Base-by-base conservation (phyloP, 1,284 basidiomycete genomes). In the Sanghuangporus sanghuang region DNA sequence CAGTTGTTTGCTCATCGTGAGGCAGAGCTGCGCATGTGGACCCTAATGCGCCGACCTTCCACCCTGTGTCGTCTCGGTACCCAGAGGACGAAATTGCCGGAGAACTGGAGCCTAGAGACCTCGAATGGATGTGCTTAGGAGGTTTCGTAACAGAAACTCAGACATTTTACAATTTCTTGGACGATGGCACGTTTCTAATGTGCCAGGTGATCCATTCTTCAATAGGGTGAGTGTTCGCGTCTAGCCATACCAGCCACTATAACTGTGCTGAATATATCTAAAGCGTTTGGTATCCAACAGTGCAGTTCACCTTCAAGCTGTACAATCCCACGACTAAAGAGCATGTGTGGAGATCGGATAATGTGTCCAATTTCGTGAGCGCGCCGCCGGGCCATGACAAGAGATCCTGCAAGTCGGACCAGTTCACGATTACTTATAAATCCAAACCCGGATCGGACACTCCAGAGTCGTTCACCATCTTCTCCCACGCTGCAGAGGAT, bases 91-190 rank as follows among this genome's bases (percentile, higher is more conserved):
- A 90, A 66, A 74, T 90, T 57, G 87, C 83, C 69, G 91, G 91
- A 27, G 84, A 86, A 68, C 85, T 95, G 61, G 83, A 84, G 68
- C 76, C 82, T 18, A 83, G 82, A 69, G 94, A 96, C 73, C 83
- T 85, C 48, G 87, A 92, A 71, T 98, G 95, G 95, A 75, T 85
- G 46, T 93, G 92, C 75, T 80, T 86, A 2, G 83, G 84, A 69
- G 94, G 95, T 0, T 97, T 98, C 74, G 84, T 87, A 52, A 92
- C 95, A 1, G 97, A 99, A 77, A 98, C 96, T 0, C 94, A 98
- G 74, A 83, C 77, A 0, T 99, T 90, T 79, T 99, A 99, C 77
- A 81, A 89, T 42, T 82, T 92, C 68, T 81, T 93, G 12, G 84
- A 89, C 46, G 93, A 97, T 80, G 96, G 96, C 4, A 85, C 84